Evolutionary conservation across 2,329 filamentous ascomycete species (phyloP).

Genomic region (Xylaria sp.): DNA sequence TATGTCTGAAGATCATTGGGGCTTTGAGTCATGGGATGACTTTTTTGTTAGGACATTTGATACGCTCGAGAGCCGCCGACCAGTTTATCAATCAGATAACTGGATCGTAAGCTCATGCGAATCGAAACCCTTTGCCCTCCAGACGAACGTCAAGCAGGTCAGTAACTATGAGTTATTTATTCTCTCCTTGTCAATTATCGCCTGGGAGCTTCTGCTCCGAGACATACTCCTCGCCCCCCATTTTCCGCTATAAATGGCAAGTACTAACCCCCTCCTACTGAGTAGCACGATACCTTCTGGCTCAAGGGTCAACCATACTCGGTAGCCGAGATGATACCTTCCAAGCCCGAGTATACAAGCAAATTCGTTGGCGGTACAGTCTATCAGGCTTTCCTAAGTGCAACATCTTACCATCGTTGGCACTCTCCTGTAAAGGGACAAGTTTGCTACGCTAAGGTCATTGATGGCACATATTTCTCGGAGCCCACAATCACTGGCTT

Average conservation of each 20-base stretch:
- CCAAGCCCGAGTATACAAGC: slow-evolving; percentile 8
- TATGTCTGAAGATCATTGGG: background rate
- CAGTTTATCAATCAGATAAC: background rate
- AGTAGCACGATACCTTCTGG: slow-evolving; percentile 16
- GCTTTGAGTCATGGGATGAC: background rate
- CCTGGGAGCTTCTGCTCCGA: background rate
- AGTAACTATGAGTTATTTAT: slow-evolving; percentile 12
- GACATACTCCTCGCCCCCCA: background rate
- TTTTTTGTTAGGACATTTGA: background rate
- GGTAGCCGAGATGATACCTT: slow-evolving; percentile 18
- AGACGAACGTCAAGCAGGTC: slow-evolving; percentile 20
- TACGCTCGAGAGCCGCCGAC: background rate
- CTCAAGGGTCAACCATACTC: slow-evolving; percentile 22
- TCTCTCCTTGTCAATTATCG: slow-evolving; percentile 1
- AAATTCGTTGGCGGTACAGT: slow-evolving; percentile 20
- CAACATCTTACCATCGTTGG: slow-evolving; percentile 22
- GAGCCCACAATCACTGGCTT: slow-evolving; percentile 24
- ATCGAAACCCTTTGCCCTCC: slow-evolving; percentile 19
- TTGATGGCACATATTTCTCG: slow-evolving; percentile 24
- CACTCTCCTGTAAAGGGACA: slow-evolving; percentile 14
- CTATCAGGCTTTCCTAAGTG: slow-evolving; percentile 22
- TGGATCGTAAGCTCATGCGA: slow-evolving; percentile 25
- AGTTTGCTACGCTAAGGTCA: slow-evolving; percentile 13
- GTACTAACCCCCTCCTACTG: background rate
- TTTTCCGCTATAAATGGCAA: slow-evolving; percentile 5